Base-by-base conservation (phyloP, 208 protist genomes). In the Leishmania amazonensis region DNA sequence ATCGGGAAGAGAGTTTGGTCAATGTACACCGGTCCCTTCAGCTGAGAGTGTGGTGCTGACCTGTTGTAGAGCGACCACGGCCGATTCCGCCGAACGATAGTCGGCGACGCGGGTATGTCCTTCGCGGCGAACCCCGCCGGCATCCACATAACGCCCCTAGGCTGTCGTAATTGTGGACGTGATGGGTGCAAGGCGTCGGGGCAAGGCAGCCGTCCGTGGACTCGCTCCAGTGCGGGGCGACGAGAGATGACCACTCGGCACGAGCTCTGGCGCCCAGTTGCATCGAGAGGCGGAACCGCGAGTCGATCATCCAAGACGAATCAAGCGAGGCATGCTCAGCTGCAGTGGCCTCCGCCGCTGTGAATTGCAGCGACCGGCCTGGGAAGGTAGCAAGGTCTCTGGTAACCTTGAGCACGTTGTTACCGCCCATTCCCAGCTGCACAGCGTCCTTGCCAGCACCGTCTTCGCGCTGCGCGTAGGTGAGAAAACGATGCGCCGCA, bases 1-100 rank as follows among this genome's bases (percentile, higher is more conserved):
- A 85, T 58, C 0, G 83, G 83, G 40, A 85, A 85, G 38, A 68
- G 64, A 9, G 53, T 71, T 24, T 82, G 78, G 78, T 85, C 78
- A 15, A 85, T 58, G 47, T 72, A 80, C 58, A 85, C 21, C 19
- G 78, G 78, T 2, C 76, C 49, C 70, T 78, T 74, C 70, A 85
- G 42, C 76, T 73, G 81, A 38, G 77, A 81, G 38, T 76, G 76
- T 35, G 76, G 76, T 28, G 79, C 81, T 77, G 68, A 78, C 8
- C 57, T 73, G 76, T 75, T 64, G 72, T 77, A 81, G 24, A 78
- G 60, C 5, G 77, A 80, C 19, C 74, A 64, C 0, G 54, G 57
- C 35, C 57, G 51, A 60, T 19, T 28, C 31, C 35, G 64, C 6
- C 60, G 45, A 21, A n/a, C 38, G 57, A 68, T 72, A 68, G 74